These are phyloP conservation scores for rapeseed (Brassica napus) DNA, from an alignment of 345 rosid species.

Conservation along the genomic window DNA sequence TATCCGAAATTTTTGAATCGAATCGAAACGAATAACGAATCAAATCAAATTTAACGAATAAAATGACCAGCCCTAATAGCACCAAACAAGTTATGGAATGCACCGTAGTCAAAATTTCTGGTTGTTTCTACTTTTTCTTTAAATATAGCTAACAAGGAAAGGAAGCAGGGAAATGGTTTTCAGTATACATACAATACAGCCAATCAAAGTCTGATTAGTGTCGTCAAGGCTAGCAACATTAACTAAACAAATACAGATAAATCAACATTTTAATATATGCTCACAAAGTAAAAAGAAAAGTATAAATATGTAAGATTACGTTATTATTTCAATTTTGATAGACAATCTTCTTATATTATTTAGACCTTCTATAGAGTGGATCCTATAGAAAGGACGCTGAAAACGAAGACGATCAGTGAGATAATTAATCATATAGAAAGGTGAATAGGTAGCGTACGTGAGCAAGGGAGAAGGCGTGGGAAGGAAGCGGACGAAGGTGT, in stretches of 20 bases:
- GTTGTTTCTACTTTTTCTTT: too few species aligned
- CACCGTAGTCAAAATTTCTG: background rate
- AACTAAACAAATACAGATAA: background rate
- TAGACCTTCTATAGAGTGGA: conserved; percentile 1
- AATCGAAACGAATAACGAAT: too few species aligned
- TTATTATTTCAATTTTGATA: background rate
- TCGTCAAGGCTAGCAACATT: background rate
- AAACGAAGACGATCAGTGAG: too few species aligned
- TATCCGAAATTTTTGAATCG: too few species aligned
- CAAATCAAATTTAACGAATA: too few species aligned
- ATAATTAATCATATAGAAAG: too few species aligned
- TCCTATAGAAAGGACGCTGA: background rate
- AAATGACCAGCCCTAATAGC: background rate
- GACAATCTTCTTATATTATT: background rate
- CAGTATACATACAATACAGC: background rate
- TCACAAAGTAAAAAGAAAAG: background rate
- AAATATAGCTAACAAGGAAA: background rate
- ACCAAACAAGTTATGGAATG: conserved; percentile 2
- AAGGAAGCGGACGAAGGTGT: conserved; percentile 60
- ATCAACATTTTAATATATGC: background rate
- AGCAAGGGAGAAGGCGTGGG: conserved; percentile 64
- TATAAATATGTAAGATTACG: background rate
- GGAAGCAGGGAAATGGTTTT: background rate
- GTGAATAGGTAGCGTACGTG: conserved; percentile 40
- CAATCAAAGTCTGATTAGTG: background rate